phyloP scores from a whole-genome alignment of 768 basidiomycete species.

The Leccinum broughii region DNA sequence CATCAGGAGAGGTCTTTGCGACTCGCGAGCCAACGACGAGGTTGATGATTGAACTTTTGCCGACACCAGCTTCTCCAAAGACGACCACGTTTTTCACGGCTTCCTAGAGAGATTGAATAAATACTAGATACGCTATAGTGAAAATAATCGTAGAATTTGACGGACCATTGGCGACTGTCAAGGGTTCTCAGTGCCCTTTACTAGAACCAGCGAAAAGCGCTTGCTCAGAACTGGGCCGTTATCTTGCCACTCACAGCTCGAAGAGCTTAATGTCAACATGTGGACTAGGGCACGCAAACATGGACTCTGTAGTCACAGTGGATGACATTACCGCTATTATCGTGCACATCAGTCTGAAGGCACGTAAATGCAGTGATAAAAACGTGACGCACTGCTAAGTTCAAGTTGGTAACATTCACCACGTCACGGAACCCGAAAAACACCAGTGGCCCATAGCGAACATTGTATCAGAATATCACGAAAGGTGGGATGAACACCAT shows the following conservation, averaged over 20 bases:
- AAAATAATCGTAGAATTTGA: conserved; percentile 1
- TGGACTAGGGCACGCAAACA: neutral
- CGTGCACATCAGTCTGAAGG: neutral
- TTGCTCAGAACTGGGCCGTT: neutral
- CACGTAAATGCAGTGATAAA: neutral
- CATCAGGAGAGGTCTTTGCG: conserved; percentile 35
- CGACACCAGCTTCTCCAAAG: conserved; percentile 46
- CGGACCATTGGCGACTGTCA: conserved; percentile 14
- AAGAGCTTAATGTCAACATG: neutral
- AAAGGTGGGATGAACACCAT: neutral
- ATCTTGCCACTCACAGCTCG: neutral
- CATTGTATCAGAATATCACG: neutral
- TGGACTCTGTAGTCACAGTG: neutral
- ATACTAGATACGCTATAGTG: neutral
- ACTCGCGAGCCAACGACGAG: conserved; percentile 32
- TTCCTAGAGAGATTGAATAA: conserved; percentile 8
- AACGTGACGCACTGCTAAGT: neutral
- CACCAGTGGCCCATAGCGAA: neutral
- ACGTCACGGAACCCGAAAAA: neutral
- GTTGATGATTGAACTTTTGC: conserved; percentile 47
- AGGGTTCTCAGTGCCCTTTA: neutral
- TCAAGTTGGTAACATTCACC: neutral
- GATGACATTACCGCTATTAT: neutral
- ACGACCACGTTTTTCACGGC: conserved; percentile 36
- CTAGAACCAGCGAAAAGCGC: neutral